phyloP scores from a whole-genome alignment of 2,329 filamentous ascomycete species.

The Colletotrichum sidae region DNA sequence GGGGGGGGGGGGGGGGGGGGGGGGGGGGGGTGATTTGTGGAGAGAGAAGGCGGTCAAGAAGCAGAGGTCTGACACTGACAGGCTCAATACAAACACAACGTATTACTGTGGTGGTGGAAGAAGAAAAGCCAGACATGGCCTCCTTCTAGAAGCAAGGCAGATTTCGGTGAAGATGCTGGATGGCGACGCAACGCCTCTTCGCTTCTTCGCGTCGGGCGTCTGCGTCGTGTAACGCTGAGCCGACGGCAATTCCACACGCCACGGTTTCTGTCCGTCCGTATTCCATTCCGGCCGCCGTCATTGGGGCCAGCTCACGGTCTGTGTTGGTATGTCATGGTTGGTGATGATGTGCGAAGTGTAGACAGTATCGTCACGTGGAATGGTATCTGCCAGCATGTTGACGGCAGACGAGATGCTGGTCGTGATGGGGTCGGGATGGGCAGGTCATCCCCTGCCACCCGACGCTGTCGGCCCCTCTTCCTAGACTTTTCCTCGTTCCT shows the following conservation, averaged over 20 bases:
- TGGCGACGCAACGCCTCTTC: neutral
- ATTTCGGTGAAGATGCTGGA: neutral
- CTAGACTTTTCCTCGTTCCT: constrained; percentile 29
- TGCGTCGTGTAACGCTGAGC: constrained; percentile 19
- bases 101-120: neutral
- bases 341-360: no score
- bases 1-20: no score
- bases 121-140: no score
- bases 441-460: constrained; percentile 14
- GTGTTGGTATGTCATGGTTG: neutral
- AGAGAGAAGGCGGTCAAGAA: constrained; percentile 35
- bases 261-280: constrained; percentile 10
- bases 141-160: constrained; percentile 15
- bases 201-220: constrained; percentile 17
- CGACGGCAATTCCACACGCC: constrained; percentile 11
- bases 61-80: neutral
- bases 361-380: no score
- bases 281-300: neutral
- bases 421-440: no score
- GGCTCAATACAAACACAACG: neutral
- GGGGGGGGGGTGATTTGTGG: constrained; percentile 29
- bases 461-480: constrained; percentile 34
- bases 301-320: constrained; percentile 16
- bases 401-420: no score
- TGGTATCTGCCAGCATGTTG: no score